These are phyloP conservation scores for Coprinopsis sp. DNA, from an alignment of 768 basidiomycete genomes.

Conservation along the genomic window DNA sequence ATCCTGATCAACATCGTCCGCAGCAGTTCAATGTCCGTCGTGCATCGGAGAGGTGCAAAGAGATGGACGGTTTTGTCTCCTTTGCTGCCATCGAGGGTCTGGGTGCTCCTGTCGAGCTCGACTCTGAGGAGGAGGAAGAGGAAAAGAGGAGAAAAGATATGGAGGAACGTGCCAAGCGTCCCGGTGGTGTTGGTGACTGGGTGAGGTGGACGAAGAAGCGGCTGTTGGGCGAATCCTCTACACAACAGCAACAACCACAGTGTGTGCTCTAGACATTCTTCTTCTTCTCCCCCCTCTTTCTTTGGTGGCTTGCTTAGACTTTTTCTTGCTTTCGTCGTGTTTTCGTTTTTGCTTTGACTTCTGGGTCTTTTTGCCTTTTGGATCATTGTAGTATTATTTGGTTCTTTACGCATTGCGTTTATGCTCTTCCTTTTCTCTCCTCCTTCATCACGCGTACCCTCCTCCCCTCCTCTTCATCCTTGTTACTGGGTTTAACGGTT, in stretches of 20 bases:
- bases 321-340: too few species aligned
- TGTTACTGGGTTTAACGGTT: too few species aligned
- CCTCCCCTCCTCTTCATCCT: too few species aligned
- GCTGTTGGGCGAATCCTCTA: neutral
- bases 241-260: neutral
- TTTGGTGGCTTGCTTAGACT: too few species aligned
- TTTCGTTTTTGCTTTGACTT: too few species aligned
- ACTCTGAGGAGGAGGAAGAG: conserved; percentile 12
- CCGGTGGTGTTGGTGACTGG: conserved; percentile 14
- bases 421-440: too few species aligned
- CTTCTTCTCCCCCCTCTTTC: too few species aligned
- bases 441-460: too few species aligned
- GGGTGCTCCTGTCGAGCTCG: conserved; percentile 19
- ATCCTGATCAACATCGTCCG: too few species aligned
- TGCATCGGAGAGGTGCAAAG: conserved; percentile 18
- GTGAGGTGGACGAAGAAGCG: conserved; percentile 16
- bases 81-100: conserved; percentile 22
- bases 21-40: conserved; percentile 19
- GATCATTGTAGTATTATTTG: too few species aligned
- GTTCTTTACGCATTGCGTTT: too few species aligned
- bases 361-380: too few species aligned
- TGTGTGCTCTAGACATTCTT: conserved; percentile 1
- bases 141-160: conserved; percentile 5
- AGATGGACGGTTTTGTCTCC: conserved; percentile 22
- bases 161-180: conserved; percentile 9